Percentiles rank a stretch among this genome's conserved stretches.
These are phyloP conservation scores for Artemisia annua DNA, from an alignment of 129 eudicot species.

Conservation along the genomic window DNA sequence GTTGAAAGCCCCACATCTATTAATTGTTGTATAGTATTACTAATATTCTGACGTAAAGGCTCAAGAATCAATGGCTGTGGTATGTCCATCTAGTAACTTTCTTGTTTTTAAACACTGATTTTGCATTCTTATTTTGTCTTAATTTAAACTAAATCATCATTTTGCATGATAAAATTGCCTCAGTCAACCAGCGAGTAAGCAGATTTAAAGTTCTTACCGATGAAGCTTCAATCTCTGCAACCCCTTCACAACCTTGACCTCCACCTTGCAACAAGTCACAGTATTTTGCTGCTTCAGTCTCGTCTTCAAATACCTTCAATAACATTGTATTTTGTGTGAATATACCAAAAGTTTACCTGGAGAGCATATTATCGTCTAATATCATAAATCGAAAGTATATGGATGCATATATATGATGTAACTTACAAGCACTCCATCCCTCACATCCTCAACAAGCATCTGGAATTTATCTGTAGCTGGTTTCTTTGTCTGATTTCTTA, in stretches of 20 bases:
- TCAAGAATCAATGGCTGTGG: too few relatives aligned
- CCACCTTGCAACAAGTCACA: conserved; percentile 96
- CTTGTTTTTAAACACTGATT: too few relatives aligned
- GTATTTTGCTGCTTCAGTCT: conserved; percentile 87
- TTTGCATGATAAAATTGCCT: too few relatives aligned
- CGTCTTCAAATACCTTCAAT: conserved; percentile 85
- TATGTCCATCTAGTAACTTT: too few relatives aligned
- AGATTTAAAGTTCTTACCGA: too few relatives aligned
- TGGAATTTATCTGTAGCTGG: conserved; percentile 63
- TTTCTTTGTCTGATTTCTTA: conserved; percentile 63
- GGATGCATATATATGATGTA: background rate
- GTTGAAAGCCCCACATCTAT: too few relatives aligned
- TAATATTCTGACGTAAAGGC: too few relatives aligned
- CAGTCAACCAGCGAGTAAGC: too few relatives aligned
- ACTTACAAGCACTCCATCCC: conserved; percentile 96
- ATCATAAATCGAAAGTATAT: background rate
- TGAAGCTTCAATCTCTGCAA: conserved; percentile 31
- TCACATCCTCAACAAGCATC: conserved; percentile 94
- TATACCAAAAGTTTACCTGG: background rate
- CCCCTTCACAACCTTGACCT: conserved; percentile 96
- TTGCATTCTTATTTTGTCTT: too few relatives aligned
- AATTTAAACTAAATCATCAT: too few relatives aligned
- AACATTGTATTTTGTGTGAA: too few relatives aligned
- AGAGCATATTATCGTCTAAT: background rate
- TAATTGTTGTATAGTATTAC: too few relatives aligned